Percentiles rank a stretch among this genome's conserved stretches.
Conservation (phyloP, 169 alveolate genomes). For the Perkinsus chesapeaki region DNA sequence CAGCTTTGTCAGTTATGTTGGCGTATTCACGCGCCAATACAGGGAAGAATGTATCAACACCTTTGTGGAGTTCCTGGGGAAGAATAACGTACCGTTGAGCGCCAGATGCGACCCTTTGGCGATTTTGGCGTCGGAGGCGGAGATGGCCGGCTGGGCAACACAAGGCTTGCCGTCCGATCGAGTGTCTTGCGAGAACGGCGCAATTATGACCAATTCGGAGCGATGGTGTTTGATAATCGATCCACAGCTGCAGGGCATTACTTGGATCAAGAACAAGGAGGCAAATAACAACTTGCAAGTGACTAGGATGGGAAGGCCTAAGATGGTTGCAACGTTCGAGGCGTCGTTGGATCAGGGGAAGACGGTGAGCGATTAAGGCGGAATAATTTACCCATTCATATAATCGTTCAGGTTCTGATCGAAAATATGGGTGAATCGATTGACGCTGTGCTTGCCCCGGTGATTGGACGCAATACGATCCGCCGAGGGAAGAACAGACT, state of each 20-base stretch:
- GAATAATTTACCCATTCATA: slow-evolving; percentile 20
- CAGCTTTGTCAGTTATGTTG: slow-evolving; percentile 88
- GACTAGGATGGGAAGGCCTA: slow-evolving; percentile 51
- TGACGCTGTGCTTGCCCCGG: slow-evolving; percentile 87
- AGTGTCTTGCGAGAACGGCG: slow-evolving; percentile 87
- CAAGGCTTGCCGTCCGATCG: slow-evolving; percentile 89
- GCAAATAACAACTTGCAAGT: slow-evolving; percentile 72
- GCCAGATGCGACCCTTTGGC: slow-evolving; percentile 69
- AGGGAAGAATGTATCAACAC: slow-evolving; percentile 36
- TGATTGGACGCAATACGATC: slow-evolving; percentile 81
- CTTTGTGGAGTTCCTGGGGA: slow-evolving; percentile 61
- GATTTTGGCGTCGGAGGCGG: slow-evolving; percentile 78
- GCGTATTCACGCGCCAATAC: slow-evolving; percentile 87
- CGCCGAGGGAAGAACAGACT: slow-evolving; percentile 74
- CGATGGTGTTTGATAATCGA: slow-evolving; percentile 91
- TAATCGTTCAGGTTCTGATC: slow-evolving; percentile 58
- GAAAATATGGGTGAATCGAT: slow-evolving; percentile 86
- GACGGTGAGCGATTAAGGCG: slow-evolving; percentile 55
- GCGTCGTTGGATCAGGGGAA: slow-evolving; percentile 70
- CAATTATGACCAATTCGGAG: slow-evolving; percentile 83
- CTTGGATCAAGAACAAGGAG: slow-evolving; percentile 88
- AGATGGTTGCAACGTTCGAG: slow-evolving; percentile 59
- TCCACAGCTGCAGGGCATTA: slow-evolving; percentile 91
- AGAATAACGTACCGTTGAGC: slow-evolving; percentile 68
- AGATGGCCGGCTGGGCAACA: slow-evolving; percentile 79